These are phyloP conservation scores for Boletus rubescentipes DNA, from an alignment of 768 basidiomycete genomes.

Conservation along the genomic window DNA sequence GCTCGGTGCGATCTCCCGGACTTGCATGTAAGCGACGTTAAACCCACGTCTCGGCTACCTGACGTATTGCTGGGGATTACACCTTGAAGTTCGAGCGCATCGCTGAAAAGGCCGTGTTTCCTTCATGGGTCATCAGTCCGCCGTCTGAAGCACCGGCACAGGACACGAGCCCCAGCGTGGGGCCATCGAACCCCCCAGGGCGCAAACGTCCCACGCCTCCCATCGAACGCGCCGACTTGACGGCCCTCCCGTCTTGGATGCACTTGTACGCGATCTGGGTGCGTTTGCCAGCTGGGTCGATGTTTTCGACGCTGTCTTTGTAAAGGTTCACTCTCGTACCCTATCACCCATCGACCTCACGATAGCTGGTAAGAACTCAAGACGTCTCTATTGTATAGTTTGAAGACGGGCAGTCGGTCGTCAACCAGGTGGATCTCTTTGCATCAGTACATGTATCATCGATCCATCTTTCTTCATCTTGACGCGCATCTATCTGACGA, in stretches of 20 bases:
- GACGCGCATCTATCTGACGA: background rate
- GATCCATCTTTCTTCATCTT: no score
- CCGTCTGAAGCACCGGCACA: background rate
- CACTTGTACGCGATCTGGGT: constrained; percentile 10
- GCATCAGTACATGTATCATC: no score
- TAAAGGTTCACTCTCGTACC: constrained; percentile 8
- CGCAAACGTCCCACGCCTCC: background rate
- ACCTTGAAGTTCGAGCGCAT: constrained; percentile 5
- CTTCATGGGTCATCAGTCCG: background rate
- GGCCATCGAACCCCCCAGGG: background rate
- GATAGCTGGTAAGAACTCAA: constrained; percentile 18
- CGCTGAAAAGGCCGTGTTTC: constrained; percentile 1
- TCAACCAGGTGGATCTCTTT: constrained; percentile 4
- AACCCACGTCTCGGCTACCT: background rate
- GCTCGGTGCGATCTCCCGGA: constrained; percentile 3
- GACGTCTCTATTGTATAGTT: constrained; percentile 17
- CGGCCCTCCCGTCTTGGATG: background rate
- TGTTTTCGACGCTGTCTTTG: constrained; percentile 10
- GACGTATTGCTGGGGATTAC: constrained; percentile 5
- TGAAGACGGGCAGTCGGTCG: constrained; percentile 20
- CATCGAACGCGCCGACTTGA: background rate
- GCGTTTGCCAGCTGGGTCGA: constrained; percentile 5
- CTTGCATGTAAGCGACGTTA: constrained; percentile 1
- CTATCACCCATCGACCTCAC: background rate
- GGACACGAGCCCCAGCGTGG: background rate